Percentiles rank a stretch among this genome's conserved stretches.
Conservation (phyloP, 176 grass and related monocot species). For the Thinopyrum elongatum region DNA sequence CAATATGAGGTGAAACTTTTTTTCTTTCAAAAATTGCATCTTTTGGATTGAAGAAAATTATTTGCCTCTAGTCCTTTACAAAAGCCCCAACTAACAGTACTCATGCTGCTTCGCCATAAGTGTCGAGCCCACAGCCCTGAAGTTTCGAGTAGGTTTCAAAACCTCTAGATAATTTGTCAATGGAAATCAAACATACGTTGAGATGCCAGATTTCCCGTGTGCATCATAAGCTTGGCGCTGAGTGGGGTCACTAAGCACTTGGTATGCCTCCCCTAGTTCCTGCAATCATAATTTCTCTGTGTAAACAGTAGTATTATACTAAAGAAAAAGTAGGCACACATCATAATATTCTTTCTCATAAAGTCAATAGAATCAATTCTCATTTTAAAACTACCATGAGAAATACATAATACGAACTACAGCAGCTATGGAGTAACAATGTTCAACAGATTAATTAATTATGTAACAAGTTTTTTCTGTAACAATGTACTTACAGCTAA, state of each 20-base stretch:
- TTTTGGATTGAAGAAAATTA: not conserved
- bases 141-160: not conserved
- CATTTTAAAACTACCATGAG: not conserved
- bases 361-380: not conserved
- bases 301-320: not conserved
- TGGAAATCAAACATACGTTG: conserved; percentile 61
- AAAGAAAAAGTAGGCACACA: conserved; percentile 23
- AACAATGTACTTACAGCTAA: not conserved
- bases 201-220: conserved; percentile 89
- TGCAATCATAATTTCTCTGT: conserved; percentile 37
- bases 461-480: not conserved
- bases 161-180: not conserved
- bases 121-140: not conserved
- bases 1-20: not conserved
- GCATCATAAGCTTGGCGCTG: conserved; percentile 83
- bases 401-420: not conserved
- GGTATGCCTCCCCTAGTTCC: conserved; percentile 95
- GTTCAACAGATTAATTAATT: not conserved
- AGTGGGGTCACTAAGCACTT: conserved; percentile 85
- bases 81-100: conserved; percentile 1
- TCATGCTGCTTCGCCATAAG: not conserved
- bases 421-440: not conserved
- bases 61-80: not conserved
- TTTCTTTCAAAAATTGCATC: not conserved
- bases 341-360: not conserved